Evolutionary conservation across 192 early-diverging fungal species (phyloP).

Genomic region (Phlyctochytrium bullatum): DNA sequence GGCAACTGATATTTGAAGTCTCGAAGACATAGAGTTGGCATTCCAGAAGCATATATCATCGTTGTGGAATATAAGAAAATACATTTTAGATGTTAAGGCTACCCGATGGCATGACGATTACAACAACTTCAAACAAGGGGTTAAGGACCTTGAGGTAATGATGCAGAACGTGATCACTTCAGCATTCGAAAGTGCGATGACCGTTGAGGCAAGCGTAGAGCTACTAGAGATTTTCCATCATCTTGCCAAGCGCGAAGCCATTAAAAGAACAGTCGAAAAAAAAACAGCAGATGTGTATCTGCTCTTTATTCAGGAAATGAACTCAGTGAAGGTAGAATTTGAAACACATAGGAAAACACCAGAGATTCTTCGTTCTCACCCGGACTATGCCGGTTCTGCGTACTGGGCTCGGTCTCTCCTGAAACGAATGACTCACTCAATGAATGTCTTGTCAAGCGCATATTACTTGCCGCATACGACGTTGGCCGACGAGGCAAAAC

Average conservation of each 20-base stretch:
- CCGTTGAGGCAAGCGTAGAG: conserved; percentile 57
- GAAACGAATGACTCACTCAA: conserved; percentile 45
- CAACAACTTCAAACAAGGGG: conserved; percentile 65
- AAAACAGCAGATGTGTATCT: conserved; percentile 60
- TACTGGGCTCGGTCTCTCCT: conserved; percentile 60
- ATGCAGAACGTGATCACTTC: conserved; percentile 63
- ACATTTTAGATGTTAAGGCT: conserved; percentile 64
- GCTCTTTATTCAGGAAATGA: conserved; percentile 54
- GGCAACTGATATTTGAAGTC: conserved; percentile 21
- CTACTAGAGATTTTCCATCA: conserved; percentile 63
- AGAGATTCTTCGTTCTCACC: conserved; percentile 53
- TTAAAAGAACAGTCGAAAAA: conserved; percentile 63
- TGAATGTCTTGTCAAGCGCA: conserved; percentile 37
- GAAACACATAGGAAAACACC: conserved; percentile 57
- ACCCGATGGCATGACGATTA: conserved; percentile 68
- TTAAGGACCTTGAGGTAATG: conserved; percentile 68
- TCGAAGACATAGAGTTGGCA: conserved; percentile 61
- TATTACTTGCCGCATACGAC: conserved; percentile 56
- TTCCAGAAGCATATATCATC: conserved; percentile 53
- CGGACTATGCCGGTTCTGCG: conserved; percentile 57
- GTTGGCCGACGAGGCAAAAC: conserved; percentile 52
- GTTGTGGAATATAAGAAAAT: conserved; percentile 56
- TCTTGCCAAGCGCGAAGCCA: conserved; percentile 63
- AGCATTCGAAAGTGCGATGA: conserved; percentile 55
- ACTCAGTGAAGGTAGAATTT: conserved; percentile 60